Evolutionary conservation across 1,284 basidiomycete genomes (phyloP).

Genomic region (Leccinum griseonigrum): DNA sequence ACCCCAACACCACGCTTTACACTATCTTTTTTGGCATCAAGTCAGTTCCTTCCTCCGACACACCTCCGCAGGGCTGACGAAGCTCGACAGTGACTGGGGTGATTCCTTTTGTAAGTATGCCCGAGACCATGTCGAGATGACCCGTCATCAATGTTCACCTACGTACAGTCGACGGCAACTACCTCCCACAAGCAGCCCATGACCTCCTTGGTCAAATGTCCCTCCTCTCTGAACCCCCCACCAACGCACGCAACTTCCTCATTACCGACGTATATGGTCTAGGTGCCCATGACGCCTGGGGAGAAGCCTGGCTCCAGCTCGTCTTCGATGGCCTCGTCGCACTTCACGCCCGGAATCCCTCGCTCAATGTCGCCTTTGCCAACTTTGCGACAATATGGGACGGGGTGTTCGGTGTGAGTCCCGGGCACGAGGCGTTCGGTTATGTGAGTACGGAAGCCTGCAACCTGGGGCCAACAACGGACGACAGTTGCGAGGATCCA

Average conservation of each 20-base stretch:
- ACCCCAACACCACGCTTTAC: slow-evolving; percentile 33
- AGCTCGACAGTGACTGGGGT: slow-evolving; percentile 25
- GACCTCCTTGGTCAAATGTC: slow-evolving; percentile 38
- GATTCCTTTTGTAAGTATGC: slow-evolving; percentile 26
- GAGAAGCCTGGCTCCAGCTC: slow-evolving; percentile 42
- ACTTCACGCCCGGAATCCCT: slow-evolving; percentile 23
- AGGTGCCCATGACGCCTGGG: slow-evolving; percentile 36
- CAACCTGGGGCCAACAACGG: slow-evolving; percentile 31
- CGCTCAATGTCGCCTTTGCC: slow-evolving; percentile 42
- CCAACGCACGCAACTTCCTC: slow-evolving; percentile 44
- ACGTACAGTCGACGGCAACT: slow-evolving; percentile 26
- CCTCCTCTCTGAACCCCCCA: slow-evolving; percentile 40
- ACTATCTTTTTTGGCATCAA: slow-evolving; percentile 40
- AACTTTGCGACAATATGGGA: slow-evolving; percentile 47
- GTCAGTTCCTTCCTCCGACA: slow-evolving; percentile 18
- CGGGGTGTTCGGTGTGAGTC: slow-evolving; percentile 39
- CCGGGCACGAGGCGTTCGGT: slow-evolving; percentile 47
- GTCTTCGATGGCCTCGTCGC: slow-evolving; percentile 38
- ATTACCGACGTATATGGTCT: slow-evolving; percentile 48
- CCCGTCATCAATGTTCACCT: not conserved
- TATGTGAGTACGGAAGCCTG: slow-evolving; percentile 43
- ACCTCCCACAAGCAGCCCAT: slow-evolving; percentile 35
- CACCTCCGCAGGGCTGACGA: slow-evolving; percentile 11
- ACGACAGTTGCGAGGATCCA: slow-evolving; percentile 40
- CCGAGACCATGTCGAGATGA: not conserved